A percentile compares a stretch with the other conserved stretches of the same genome.
Evolutionary conservation across 2,329 filamentous ascomycete species (phyloP).

Genomic region (Colletotrichum horii): DNA sequence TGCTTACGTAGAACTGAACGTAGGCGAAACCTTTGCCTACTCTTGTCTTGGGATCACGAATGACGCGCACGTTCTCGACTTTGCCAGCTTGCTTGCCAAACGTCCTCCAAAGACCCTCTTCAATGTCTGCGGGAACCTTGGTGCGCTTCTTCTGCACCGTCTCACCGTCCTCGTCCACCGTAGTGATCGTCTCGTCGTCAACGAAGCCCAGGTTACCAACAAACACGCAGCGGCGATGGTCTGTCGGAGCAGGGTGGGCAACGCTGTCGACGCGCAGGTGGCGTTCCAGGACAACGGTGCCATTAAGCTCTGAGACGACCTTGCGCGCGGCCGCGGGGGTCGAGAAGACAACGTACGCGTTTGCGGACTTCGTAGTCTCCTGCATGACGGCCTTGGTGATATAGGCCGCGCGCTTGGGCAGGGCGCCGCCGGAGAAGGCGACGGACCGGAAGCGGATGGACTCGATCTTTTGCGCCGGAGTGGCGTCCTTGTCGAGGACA

Average conservation of each 20-base stretch:
- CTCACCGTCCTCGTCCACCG: conserved; percentile 68
- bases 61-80: conserved; percentile 91
- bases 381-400: conserved; percentile 91
- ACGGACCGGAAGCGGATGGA: conserved; percentile 94
- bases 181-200: conserved; percentile 81
- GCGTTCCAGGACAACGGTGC: conserved; percentile 80
- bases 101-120: conserved; percentile 89
- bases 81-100: conserved; percentile 76
- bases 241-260: conserved; percentile 81
- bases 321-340: conserved; percentile 76
- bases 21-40: conserved; percentile 98
- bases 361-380: conserved; percentile 88
- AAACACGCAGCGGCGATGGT: conserved; percentile 91
- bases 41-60: conserved; percentile 86
- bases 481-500: conserved; percentile 62
- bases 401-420: conserved; percentile 94
- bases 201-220: conserved; percentile 97
- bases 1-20: conserved; percentile 82
- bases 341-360: conserved; percentile 92
- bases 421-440: conserved; percentile 75
- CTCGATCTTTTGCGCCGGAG: conserved; percentile 75
- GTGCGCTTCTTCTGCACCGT: conserved; percentile 75
- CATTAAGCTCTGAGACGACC: conserved; percentile 81
- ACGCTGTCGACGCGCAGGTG: conserved; percentile 92
- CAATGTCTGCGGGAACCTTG: conserved; percentile 80